Evolutionary conservation across 345 rosid species (phyloP).

Genomic region (Physaria fendleri): DNA sequence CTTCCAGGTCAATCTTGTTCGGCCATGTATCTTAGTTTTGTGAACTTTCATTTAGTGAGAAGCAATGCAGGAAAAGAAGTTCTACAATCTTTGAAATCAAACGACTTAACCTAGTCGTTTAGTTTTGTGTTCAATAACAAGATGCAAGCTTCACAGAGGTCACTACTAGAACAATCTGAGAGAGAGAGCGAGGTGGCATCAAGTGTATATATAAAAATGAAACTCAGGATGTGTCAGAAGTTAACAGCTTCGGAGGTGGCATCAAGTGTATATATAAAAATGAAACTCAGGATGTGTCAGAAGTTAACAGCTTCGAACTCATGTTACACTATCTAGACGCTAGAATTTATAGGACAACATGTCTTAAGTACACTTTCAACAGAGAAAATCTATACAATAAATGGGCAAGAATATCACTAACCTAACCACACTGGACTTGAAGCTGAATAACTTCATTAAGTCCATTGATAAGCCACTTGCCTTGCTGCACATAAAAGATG

Average conservation of each 20-base stretch:
- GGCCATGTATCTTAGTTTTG: not conserved
- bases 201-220: not conserved
- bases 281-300: not conserved
- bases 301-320: not conserved
- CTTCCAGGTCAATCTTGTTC: not conserved
- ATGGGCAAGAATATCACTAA: conserved; percentile 27
- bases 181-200: not conserved
- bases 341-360: not conserved
- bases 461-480: conserved; percentile 69
- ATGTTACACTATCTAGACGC: not conserved
- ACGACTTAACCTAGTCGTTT: not conserved
- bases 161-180: not conserved
- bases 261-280: not conserved
- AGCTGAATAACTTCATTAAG: conserved; percentile 81
- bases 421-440: conserved; percentile 77
- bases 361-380: not conserved
- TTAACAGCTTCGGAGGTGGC: not conserved
- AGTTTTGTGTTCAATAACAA: not conserved
- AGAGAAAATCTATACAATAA: not conserved
- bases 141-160: not conserved
- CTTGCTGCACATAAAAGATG: conserved; percentile 44
- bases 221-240: not conserved
- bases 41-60: not conserved
- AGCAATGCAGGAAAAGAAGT: not conserved
- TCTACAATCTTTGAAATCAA: not conserved